Base-by-base conservation (phyloP, 208 protist species). In the Novymonas esmeraldas region DNA sequence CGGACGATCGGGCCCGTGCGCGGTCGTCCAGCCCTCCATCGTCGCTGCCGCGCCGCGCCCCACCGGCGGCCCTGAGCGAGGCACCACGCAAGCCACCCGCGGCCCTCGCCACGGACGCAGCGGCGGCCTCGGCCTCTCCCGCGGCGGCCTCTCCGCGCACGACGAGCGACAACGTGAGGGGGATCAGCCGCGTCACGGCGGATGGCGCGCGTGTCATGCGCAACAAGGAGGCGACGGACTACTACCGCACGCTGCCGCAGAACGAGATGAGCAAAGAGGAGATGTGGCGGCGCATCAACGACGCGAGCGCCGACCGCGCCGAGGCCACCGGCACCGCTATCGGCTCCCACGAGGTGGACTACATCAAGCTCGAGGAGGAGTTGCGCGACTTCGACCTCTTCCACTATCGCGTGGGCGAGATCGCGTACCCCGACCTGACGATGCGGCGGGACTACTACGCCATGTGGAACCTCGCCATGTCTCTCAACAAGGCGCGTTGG, bases 401-500 rank as follows among this genome's bases (percentile, higher is more conserved):
- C 65, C 91, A 96, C 64, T 94, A 86, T 64, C 86, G 86, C 34
- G 56, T 96, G 36, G 91, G 91, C 28, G 84, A 92, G 72, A 61
- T 93, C 39, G 86, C 88, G 13, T 93, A 82, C 70, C 73, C 73
- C 3, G 85, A 93, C 34, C 48, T 72, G 50, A 33, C 42, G 46
- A 79, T 75, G 38, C 88, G 88, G n/a, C 79, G 84, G 41, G 86
- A 93, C 62, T 96, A 94, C 75, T 96, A 93, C 62, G 79, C 88
- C 52, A 68, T 96, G 86, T 94, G 86, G 85, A 82, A 82, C 39
- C 61, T 96, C 6, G 81, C 87, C 48, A 92, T 92, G 84, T 82
- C 85, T 13, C 81, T 96, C 38, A 96, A 96, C 64, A 92, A 89
- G 72, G 91, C 91, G 22, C 85, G 91, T 42, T 96, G 91, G 89